A percentile compares a stretch with the other conserved stretches of the same genome.
Evolutionary conservation across 768 basidiomycete genomes (phyloP).

Genomic region (Suillus subalutaceus): DNA sequence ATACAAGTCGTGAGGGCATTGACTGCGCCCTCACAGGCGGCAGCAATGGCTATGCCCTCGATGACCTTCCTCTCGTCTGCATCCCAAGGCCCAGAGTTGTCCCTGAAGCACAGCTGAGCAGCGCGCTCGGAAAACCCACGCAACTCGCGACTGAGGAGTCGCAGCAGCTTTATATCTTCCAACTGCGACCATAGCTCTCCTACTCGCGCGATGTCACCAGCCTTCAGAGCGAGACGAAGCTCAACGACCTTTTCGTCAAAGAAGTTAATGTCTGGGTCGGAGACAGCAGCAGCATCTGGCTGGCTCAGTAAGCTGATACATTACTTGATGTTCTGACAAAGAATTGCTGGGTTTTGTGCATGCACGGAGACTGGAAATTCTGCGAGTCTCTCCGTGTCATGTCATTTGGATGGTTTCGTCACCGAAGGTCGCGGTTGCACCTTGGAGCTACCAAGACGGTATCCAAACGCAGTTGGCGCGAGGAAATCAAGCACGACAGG

Average conservation of each 20-base stretch:
- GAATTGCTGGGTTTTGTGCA: slow-evolving; percentile 17
- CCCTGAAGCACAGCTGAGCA: slow-evolving; percentile 28
- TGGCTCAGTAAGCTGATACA: slow-evolving; percentile 13
- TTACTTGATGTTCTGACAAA: slow-evolving; percentile 31
- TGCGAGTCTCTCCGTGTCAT: slow-evolving; percentile 11
- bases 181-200: slow-evolving; percentile 46
- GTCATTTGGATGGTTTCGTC: slow-evolving; percentile 3
- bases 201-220: slow-evolving; percentile 35
- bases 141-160: slow-evolving; percentile 49
- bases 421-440: slow-evolving; percentile 10
- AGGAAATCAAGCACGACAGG: slow-evolving; percentile 46
- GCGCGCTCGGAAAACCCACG: slow-evolving; percentile 42
- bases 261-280: slow-evolving; percentile 35
- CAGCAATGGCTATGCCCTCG: slow-evolving; percentile 52
- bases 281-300: slow-evolving; percentile 14
- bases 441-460: slow-evolving; percentile 22
- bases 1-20: slow-evolving; percentile 55
- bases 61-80: slow-evolving; percentile 33
- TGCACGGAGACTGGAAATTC: slow-evolving; percentile 9
- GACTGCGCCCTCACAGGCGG: slow-evolving; percentile 47
- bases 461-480: slow-evolving; percentile 35
- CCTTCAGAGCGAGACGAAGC: slow-evolving; percentile 42
- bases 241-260: slow-evolving; percentile 40
- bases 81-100: slow-evolving; percentile 25
- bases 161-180: slow-evolving; percentile 44